Evolutionary conservation across 2,329 filamentous ascomycete genomes (phyloP).

Genomic region (Geosmithia morbida): DNA sequence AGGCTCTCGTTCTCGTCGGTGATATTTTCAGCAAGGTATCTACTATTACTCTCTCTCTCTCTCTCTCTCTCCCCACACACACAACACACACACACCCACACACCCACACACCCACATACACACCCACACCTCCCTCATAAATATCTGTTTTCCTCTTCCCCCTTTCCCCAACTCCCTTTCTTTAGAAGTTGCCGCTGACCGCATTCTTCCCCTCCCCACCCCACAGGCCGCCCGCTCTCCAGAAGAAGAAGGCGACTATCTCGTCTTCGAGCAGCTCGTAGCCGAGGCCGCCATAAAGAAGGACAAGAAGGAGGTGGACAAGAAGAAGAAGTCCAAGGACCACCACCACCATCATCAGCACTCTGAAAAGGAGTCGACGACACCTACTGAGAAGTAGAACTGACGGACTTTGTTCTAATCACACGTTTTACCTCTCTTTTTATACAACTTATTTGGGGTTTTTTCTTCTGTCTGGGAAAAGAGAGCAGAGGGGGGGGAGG

Average conservation of each 20-base stretch:
- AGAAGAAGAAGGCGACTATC: slow-evolving; percentile 96
- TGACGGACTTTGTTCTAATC: too few relatives aligned
- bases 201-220: not conserved
- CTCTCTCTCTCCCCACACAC: not conserved
- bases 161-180: not conserved
- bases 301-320: slow-evolving; percentile 65
- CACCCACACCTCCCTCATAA: not conserved
- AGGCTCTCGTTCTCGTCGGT: slow-evolving; percentile 77
- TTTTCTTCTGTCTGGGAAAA: too few relatives aligned
- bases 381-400: not conserved
- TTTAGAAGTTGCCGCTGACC: too few relatives aligned
- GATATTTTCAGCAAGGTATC: slow-evolving; percentile 79
- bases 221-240: slow-evolving; percentile 69
- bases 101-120: too few relatives aligned
- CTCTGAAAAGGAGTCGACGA: not conserved
- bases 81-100: too few relatives aligned
- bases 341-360: slow-evolving; percentile 11
- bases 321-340: slow-evolving; percentile 43
- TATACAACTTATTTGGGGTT: too few relatives aligned
- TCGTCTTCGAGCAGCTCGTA: slow-evolving; percentile 96
- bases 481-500: too few relatives aligned
- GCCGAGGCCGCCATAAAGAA: slow-evolving; percentile 94
- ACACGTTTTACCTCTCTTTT: too few relatives aligned
- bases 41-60: too few relatives aligned
- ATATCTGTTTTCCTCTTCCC: not conserved